phyloP scores from a whole-genome alignment of 495 filamentous ascomycete genomes.

The Cercophora sp. region DNA sequence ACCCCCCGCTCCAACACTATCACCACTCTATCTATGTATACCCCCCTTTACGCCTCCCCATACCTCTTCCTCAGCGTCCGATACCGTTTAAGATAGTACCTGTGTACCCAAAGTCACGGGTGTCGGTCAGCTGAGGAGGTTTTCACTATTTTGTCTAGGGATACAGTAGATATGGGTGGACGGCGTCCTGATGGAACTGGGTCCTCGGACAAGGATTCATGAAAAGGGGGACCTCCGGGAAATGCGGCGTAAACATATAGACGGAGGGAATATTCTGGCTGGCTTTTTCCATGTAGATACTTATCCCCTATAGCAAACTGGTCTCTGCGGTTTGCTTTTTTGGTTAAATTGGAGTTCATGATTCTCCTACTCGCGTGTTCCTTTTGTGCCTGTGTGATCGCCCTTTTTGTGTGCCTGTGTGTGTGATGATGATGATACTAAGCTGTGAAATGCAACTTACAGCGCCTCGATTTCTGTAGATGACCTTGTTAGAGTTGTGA shows the following conservation, averaged over 20 bases:
- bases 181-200: not conserved
- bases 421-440: not conserved
- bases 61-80: constrained; percentile 83
- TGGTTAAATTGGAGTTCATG: too few species aligned
- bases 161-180: too few species aligned
- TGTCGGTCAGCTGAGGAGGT: not conserved
- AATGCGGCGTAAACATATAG: not conserved
- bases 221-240: too few species aligned
- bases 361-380: too few species aligned
- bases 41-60: constrained; percentile 34
- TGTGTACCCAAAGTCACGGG: too few species aligned
- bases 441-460: constrained; percentile 54
- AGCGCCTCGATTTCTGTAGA: constrained; percentile 82
- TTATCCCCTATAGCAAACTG: too few species aligned
- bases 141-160: not conserved
- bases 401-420: not conserved
- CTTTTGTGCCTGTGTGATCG: too few species aligned
- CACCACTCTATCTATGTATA: not conserved
- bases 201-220: not conserved
- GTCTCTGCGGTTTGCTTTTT: too few species aligned
- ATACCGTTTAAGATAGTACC: constrained; percentile 94
- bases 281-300: too few species aligned
- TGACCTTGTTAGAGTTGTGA: too few species aligned
- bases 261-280: not conserved
- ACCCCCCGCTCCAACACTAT: not conserved